A percentile compares a stretch with the other conserved stretches of the same genome.
phyloP scores from a whole-genome alignment of 768 basidiomycete genomes.

The Lentinula sp. region DNA sequence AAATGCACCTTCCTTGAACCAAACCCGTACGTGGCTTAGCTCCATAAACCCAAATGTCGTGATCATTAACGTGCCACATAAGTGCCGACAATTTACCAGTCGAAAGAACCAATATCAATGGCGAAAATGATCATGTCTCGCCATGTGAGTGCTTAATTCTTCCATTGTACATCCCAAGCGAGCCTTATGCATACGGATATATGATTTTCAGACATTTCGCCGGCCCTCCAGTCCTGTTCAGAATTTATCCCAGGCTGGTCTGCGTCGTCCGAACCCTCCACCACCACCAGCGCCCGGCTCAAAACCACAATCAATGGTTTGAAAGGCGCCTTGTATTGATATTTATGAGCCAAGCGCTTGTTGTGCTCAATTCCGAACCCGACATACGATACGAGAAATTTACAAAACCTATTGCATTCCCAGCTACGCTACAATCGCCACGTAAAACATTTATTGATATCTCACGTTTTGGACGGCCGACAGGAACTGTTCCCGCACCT shows the following conservation, averaged over 20 bases:
- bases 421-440: neutral
- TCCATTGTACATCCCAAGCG: conserved; percentile 5
- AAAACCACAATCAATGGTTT: conserved; percentile 18
- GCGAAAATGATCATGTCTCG: conserved; percentile 50
- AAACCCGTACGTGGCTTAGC: neutral
- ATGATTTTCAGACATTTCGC: conserved; percentile 22
- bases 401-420: neutral
- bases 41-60: neutral
- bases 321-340: neutral
- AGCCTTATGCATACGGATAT: neutral
- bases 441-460: neutral
- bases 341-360: neutral
- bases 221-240: conserved; percentile 14
- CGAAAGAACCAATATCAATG: conserved; percentile 39
- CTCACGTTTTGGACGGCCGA: neutral
- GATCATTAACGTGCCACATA: conserved; percentile 7
- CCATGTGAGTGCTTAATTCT: conserved; percentile 28
- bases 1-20: neutral
- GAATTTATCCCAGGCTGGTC: conserved; percentile 11
- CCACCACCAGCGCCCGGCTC: conserved; percentile 12
- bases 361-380: neutral
- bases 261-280: conserved; percentile 16
- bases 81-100: conserved; percentile 40
- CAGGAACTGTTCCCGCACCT: neutral
- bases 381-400: neutral